A percentile compares a stretch with the other conserved stretches of the same genome.
phyloP scores from a whole-genome alignment of 75 land plant species.

The Cryptomeria japonica region DNA sequence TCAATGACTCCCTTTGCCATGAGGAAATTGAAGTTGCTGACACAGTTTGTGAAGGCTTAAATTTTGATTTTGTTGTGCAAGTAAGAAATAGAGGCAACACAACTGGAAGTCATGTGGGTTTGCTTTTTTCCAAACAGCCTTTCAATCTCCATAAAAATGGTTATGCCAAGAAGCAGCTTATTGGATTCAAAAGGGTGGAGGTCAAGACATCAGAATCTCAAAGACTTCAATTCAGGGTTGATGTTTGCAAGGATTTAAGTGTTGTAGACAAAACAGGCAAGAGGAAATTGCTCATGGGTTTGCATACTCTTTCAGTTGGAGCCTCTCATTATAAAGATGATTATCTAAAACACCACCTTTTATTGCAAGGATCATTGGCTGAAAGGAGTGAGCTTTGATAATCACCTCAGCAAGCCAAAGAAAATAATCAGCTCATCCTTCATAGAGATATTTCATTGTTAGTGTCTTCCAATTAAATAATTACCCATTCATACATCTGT shows the following conservation, averaged over 20 bases:
- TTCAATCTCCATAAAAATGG: slow-evolving; percentile 8
- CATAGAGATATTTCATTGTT: neutral
- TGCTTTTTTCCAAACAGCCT: slow-evolving; percentile 55
- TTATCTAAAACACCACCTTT: slow-evolving; percentile 4
- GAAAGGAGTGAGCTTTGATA: neutral
- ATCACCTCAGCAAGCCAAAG: neutral
- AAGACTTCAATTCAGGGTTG: slow-evolving; percentile 33
- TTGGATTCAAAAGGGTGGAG: slow-evolving; percentile 62
- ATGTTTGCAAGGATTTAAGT: slow-evolving; percentile 71
- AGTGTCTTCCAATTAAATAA: neutral
- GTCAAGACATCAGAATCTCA: slow-evolving; percentile 25
- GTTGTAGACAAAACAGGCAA: slow-evolving; percentile 54
- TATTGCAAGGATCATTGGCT: neutral
- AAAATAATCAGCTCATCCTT: neutral
- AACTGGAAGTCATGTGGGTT: slow-evolving; percentile 57
- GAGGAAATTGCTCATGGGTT: slow-evolving; percentile 55
- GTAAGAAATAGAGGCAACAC: slow-evolving; percentile 47
- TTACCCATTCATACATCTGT: neutral
- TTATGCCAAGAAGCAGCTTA: slow-evolving; percentile 45
- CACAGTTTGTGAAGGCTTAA: slow-evolving; percentile 24
- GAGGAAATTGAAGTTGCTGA: slow-evolving; percentile 17
- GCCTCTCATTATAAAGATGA: neutral
- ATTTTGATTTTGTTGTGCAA: slow-evolving; percentile 33
- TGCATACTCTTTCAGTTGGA: slow-evolving; percentile 52
- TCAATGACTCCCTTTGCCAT: neutral